phyloP scores from a whole-genome alignment of 78 protist species.

The Dictyostelium discoideum region DNA sequence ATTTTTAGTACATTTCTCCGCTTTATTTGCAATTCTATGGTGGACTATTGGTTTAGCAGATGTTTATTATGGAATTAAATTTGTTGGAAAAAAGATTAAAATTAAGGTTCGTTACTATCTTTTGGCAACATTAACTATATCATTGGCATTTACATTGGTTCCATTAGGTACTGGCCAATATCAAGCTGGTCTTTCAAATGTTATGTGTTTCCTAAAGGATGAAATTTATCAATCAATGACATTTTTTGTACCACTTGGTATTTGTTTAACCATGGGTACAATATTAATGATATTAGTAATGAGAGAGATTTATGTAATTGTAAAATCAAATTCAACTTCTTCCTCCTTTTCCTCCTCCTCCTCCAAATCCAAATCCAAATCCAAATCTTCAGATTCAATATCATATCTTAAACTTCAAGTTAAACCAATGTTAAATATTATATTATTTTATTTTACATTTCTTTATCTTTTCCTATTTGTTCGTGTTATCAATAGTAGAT shows the following conservation, averaged over 20 bases:
- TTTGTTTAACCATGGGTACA: conserved; percentile 10
- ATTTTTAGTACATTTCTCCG: conserved; percentile 27
- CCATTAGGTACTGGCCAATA: neutral
- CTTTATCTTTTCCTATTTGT: conserved; percentile 43
- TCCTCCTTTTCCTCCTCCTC: neutral
- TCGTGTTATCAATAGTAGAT: neutral
- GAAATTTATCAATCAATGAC: neutral
- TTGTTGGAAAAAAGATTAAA: neutral
- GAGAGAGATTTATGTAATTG: conserved; percentile 35
- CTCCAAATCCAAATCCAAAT: neutral
- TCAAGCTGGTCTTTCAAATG: neutral
- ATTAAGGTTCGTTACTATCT: neutral
- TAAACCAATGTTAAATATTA: conserved; percentile 33
- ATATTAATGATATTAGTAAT: neutral
- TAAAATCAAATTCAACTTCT: neutral
- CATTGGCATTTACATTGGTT: neutral
- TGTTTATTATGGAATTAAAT: conserved; percentile 7
- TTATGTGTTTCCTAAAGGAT: conserved; percentile 21
- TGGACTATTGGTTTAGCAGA: conserved; percentile 40
- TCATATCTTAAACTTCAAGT: conserved; percentile 20
- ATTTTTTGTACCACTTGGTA: conserved; percentile 45
- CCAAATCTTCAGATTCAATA: neutral
- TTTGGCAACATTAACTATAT: neutral
- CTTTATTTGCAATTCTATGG: conserved; percentile 23
- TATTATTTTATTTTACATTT: conserved; percentile 26